Evolutionary conservation across 345 rosid genomes (phyloP).

Genomic region (Raphanus sativus): DNA sequence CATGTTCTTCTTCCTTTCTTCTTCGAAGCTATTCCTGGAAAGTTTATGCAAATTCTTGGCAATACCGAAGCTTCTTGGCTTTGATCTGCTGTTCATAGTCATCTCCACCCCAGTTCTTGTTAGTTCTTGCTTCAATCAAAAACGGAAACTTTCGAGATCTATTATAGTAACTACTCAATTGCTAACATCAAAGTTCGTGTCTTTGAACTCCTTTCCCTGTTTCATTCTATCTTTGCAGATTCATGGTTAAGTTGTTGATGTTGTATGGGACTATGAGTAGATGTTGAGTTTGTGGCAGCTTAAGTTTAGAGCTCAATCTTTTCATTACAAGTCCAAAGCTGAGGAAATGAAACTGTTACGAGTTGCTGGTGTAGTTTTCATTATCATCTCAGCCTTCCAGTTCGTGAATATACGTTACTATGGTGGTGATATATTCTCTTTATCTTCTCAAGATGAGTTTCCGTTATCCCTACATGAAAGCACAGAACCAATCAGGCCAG

Average conservation of each 20-base stretch:
- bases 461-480: constrained; percentile 34
- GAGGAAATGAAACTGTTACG: constrained; percentile 57
- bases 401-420: constrained; percentile 55
- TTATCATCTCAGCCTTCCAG: constrained; percentile 48
- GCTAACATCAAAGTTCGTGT: constrained; percentile 10
- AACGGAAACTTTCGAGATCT: constrained; percentile 5
- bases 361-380: constrained; percentile 45
- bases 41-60: neutral
- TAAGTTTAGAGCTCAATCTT: neutral
- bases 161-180: neutral
- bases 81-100: neutral
- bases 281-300: constrained; percentile 17
- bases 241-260: neutral
- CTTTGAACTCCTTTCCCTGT: constrained; percentile 10
- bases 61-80: neutral
- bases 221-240: constrained; percentile 13
- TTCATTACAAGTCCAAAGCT: constrained; percentile 34
- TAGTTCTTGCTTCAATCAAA: neutral
- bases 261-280: neutral
- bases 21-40: neutral
- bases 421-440: constrained; percentile 44
- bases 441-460: constrained; percentile 49
- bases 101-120: neutral
- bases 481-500: neutral
- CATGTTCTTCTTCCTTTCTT: neutral